Conservation (phyloP, 306 rosid species). For the Sindora glabra region DNA sequence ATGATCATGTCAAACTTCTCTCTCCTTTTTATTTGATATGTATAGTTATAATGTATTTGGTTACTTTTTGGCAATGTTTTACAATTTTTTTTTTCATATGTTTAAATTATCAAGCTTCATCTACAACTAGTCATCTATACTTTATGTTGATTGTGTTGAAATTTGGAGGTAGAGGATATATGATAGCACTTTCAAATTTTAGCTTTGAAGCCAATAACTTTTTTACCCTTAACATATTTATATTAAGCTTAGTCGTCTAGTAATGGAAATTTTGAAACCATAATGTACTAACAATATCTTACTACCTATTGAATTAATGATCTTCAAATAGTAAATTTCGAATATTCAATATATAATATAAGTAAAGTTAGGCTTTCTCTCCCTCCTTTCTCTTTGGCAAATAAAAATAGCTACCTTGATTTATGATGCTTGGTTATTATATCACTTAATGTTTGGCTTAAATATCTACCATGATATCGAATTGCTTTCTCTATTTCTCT, state of each 20-base stretch:
- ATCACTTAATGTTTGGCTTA: no score
- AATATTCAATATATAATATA: not conserved
- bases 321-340: not conserved
- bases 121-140: not conserved
- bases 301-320: not conserved
- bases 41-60: not conserved
- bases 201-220: not conserved
- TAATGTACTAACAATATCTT: not conserved
- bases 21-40: slow-evolving; percentile 74
- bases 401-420: no score
- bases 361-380: not conserved
- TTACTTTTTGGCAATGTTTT: slow-evolving; percentile 9
- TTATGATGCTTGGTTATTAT: no score
- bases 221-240: not conserved
- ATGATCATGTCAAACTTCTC: slow-evolving; percentile 86
- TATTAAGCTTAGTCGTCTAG: slow-evolving; percentile 1
- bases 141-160: not conserved
- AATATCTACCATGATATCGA: no score
- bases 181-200: not conserved
- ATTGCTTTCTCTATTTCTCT: no score
- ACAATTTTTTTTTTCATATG: not conserved
- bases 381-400: not conserved
- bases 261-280: not conserved
- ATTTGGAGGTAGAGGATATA: not conserved
- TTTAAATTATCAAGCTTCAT: not conserved